phyloP scores from a whole-genome alignment of 805 yeast species.

The Wickerhamomyces tratensis region DNA sequence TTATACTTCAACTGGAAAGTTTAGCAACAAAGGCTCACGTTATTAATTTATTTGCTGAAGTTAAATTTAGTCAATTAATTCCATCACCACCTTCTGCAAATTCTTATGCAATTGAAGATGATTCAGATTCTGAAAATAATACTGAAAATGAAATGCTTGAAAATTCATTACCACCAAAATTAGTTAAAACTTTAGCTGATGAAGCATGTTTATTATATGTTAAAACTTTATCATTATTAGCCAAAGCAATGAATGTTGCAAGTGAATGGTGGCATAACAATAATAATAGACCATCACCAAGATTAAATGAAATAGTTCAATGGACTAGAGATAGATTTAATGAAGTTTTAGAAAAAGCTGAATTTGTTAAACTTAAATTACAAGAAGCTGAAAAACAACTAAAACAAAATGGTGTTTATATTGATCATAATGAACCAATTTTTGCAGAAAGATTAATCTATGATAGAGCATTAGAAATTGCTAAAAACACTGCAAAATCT shows the following conservation, averaged over 20 bases:
- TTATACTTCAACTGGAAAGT: conserved; percentile 47
- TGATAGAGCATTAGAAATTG: conserved; percentile 89
- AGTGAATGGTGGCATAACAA: conserved; percentile 80
- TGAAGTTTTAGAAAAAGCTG: conserved; percentile 84
- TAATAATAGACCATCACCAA: conserved; percentile 29
- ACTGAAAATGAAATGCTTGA: conserved; percentile 2
- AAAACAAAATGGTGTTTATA: conserved; percentile 1
- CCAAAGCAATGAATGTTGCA: conserved; percentile 79
- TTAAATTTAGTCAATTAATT: conserved; percentile 75
- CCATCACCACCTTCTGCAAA: conserved; percentile 46
- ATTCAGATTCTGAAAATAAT: conserved; percentile 15
- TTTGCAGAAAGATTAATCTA: conserved; percentile 81
- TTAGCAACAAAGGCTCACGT: conserved; percentile 89
- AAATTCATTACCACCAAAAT: conserved; percentile 42
- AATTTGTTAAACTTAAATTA: conserved; percentile 51
- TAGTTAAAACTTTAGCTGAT: conserved; percentile 51
- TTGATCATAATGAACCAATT: conserved; percentile 19
- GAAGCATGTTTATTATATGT: conserved; percentile 84
- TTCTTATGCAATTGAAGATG: conserved; percentile 27
- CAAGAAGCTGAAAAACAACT: conserved; percentile 36
- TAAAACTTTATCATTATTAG: conserved; percentile 72
- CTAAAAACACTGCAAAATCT: conserved; percentile 82
- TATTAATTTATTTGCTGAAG: conserved; percentile 80
- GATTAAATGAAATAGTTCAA: conserved; percentile 53
- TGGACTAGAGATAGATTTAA: conserved; percentile 88